Conservation (phyloP, 1,284 basidiomycete species). For the Austroboletus olivaceoglutinosus region DNA sequence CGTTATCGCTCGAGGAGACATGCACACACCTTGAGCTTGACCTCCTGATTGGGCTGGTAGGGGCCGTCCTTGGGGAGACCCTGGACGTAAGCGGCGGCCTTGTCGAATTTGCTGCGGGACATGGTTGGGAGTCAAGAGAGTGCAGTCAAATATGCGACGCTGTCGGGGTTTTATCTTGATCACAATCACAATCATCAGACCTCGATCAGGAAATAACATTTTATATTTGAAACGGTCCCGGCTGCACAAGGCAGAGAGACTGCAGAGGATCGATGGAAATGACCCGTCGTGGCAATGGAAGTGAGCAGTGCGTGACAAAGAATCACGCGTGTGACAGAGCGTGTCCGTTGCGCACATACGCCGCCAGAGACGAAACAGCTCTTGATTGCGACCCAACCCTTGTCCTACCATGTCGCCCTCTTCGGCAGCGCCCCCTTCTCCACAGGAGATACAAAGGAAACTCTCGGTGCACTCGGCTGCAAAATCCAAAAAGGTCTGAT, state of each 20-base stretch:
- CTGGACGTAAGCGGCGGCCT: slow-evolving; percentile 72
- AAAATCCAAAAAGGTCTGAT: slow-evolving; percentile 45
- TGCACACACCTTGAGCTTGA: slow-evolving; percentile 67
- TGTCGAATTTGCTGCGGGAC: slow-evolving; percentile 71
- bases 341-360: slow-evolving; percentile 14
- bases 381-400: slow-evolving; percentile 11
- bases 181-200: slow-evolving; percentile 1
- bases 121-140: slow-evolving; percentile 12
- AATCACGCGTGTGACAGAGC: slow-evolving; percentile 27
- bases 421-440: slow-evolving; percentile 69
- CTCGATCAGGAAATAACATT: slow-evolving; percentile 20
- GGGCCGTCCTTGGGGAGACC: slow-evolving; percentile 75
- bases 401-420: slow-evolving; percentile 43
- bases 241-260: no score
- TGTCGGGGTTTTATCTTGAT: slow-evolving; percentile 17
- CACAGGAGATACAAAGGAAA: slow-evolving; percentile 84
- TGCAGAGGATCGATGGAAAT: no score
- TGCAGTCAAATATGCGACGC: background rate
- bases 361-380: slow-evolving; percentile 1
- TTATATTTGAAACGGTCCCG: slow-evolving; percentile 6
- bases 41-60: slow-evolving; percentile 71
- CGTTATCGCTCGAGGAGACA: background rate
- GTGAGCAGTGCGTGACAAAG: slow-evolving; percentile 15
- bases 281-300: no score
- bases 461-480: slow-evolving; percentile 71